Evolutionary conservation across 2,329 filamentous ascomycete species (phyloP).

Genomic region (Colletotrichum salicis): DNA sequence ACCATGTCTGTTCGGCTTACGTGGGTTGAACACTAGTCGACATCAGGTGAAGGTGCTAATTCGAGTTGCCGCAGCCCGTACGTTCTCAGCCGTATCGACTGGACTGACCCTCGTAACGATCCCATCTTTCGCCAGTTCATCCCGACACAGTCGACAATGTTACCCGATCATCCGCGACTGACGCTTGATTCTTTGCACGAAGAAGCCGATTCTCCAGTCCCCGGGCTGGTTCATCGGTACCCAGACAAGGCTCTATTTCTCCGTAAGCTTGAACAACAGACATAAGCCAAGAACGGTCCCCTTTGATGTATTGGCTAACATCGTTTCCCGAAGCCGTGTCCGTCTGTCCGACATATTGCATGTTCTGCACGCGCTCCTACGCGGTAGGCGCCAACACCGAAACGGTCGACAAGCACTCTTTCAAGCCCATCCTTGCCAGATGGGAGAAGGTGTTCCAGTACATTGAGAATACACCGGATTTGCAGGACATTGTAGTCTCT

Average conservation of each 20-base stretch:
- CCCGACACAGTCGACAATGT: constrained; percentile 62
- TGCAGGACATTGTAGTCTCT: constrained; percentile 71
- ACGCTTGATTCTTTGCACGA: constrained; percentile 69
- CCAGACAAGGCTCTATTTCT: constrained; percentile 71
- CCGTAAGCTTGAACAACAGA: constrained; percentile 52
- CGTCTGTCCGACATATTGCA: constrained; percentile 71
- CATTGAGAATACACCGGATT: constrained; percentile 59
- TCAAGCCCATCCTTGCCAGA: constrained; percentile 52
- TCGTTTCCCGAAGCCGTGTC: constrained; percentile 57
- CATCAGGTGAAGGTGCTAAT: neutral
- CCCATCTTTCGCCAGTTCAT: constrained; percentile 71
- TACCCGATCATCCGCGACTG: constrained; percentile 65
- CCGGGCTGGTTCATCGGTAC: constrained; percentile 71
- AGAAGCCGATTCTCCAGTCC: constrained; percentile 63
- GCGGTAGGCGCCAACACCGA: constrained; percentile 66
- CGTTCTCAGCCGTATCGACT: constrained; percentile 67
- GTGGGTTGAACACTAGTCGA: constrained; percentile 42
- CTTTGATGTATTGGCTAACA: neutral
- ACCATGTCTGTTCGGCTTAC: constrained; percentile 71
- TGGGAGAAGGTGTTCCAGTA: constrained; percentile 69
- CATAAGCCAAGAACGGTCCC: neutral
- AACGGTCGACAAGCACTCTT: constrained; percentile 56
- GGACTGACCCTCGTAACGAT: constrained; percentile 67
- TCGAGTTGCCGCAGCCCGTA: constrained; percentile 57
- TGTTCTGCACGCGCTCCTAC: constrained; percentile 71